phyloP scores from a whole-genome alignment of 2,329 filamentous ascomycete species.

The Calonectria ilicicola region DNA sequence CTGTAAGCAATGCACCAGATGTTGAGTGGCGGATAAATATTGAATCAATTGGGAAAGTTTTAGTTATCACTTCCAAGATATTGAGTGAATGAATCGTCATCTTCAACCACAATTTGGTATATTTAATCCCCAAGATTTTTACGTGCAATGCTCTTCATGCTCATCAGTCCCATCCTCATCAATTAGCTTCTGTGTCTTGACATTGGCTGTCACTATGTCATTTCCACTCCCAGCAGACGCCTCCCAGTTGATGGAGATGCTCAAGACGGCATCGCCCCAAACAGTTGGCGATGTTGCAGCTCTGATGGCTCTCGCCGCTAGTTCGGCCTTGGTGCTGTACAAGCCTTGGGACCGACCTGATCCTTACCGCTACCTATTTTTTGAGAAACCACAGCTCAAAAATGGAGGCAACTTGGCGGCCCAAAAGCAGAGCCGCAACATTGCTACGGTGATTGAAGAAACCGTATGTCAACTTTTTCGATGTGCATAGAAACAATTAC shows the following conservation, averaged over 20 bases:
- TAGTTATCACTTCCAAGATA: not conserved
- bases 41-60: not conserved
- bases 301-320: conserved; percentile 33
- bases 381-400: conserved; percentile 57
- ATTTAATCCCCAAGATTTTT: not conserved
- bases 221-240: conserved; percentile 2
- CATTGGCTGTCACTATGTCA: conserved; percentile 21
- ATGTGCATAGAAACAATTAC: not conserved
- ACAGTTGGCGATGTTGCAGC: conserved; percentile 39
- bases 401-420: conserved; percentile 23
- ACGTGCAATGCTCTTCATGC: not conserved
- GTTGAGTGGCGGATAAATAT: not conserved
- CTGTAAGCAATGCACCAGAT: not conserved
- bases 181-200: not conserved
- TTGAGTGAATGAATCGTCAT: not conserved
- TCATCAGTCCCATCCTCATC: not conserved
- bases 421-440: conserved; percentile 56
- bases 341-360: conserved; percentile 61
- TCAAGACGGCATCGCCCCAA: conserved; percentile 35
- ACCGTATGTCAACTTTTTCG: conserved; percentile 30
- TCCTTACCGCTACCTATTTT: conserved; percentile 61
- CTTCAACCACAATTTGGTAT: not conserved
- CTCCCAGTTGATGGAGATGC: conserved; percentile 3
- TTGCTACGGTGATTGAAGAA: conserved; percentile 50
- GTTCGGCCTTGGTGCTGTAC: conserved; percentile 51